Evolutionary conservation across 2,329 filamentous ascomycete genomes (phyloP), one percentile per base, ranked within the genome.

Genomic region (Penicillium sp.): DNA sequence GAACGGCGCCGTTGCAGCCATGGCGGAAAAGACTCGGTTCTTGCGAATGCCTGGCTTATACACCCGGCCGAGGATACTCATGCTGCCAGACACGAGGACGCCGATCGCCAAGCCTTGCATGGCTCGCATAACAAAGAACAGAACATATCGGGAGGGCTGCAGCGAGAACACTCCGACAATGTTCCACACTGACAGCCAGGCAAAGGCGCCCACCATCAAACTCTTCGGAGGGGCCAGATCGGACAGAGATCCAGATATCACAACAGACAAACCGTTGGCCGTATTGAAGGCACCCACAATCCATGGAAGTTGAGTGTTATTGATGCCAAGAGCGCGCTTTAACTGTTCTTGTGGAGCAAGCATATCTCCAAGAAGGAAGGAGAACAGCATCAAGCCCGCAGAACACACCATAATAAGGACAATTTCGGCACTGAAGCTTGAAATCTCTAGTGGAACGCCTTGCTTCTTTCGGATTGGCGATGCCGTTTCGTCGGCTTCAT

Each of bases 31-130:
- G 0, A 79, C 76, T 68, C 82, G 79, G 56, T 81, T 76, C 67
- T 83, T 82, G 51, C 76, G 71, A 49, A 69, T 61, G 0, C 81
- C 81, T 0, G 78, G 78, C 4, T 73, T 72, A 61, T 82, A 84
- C 0, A 79, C 75, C 1, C 74, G 71, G 1, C 81, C 81, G 1
- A 83, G 68, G 12, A 84, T 72, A 17, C 79, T 82, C 60, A 84
- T 73, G 7, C 71, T 78, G 51, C 82, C 83, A 0, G 82, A 82
- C 7, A 84, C 72, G 37, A 80, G 57, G 12, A 83, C 75, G 0
- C 81, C 79, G 5, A 82, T 81, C 0, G 82, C 80, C 15, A 84
- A 78, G 0, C 82, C 82, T 35, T 77, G 74, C 74, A 78, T 74
- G 11, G 73, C 75, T 15, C 75, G 71, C 61, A 78, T 71, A 28